phyloP scores from a whole-genome alignment of 2,329 filamentous ascomycete genomes.

The Nigrospora oryzae region DNA sequence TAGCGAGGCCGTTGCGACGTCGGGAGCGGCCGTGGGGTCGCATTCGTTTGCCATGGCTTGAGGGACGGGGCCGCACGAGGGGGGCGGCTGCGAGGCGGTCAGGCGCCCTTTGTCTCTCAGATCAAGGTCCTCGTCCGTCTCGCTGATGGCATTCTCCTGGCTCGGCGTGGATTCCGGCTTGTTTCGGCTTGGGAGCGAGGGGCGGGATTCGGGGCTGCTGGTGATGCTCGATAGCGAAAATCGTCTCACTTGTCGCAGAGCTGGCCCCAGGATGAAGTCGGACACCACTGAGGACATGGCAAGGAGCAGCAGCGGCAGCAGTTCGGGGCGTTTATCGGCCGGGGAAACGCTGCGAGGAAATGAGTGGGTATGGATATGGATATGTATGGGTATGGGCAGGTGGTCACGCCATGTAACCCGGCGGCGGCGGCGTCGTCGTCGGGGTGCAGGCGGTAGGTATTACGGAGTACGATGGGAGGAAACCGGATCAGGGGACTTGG shows the following conservation, averaged over 20 bases:
- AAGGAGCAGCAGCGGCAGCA: slow-evolving; percentile 7
- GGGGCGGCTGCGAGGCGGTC: slow-evolving; percentile 14
- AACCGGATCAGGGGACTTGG: no score
- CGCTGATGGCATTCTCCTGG: slow-evolving; percentile 19
- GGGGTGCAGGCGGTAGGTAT: background rate
- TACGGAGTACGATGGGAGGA: background rate
- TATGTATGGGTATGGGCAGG: background rate
- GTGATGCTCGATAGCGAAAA: slow-evolving; percentile 37
- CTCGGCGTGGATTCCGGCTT: slow-evolving; percentile 6
- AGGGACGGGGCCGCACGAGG: slow-evolving; percentile 16
- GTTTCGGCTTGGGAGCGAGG: background rate
- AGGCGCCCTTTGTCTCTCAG: slow-evolving; percentile 13
- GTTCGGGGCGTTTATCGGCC: background rate
- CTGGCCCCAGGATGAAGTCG: slow-evolving; percentile 58
- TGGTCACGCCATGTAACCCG: background rate
- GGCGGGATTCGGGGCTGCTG: slow-evolving; percentile 18
- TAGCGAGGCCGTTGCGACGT: background rate
- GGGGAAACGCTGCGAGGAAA: no score
- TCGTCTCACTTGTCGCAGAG: slow-evolving; percentile 56
- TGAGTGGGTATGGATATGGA: background rate
- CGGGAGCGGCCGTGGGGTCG: background rate
- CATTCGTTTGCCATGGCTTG: slow-evolving; percentile 6
- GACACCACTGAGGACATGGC: slow-evolving; percentile 55
- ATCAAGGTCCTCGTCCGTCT: slow-evolving; percentile 18
- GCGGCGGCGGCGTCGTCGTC: no score